Percentiles rank a stretch among this genome's conserved stretches.
phyloP scores from a whole-genome alignment of 2,329 filamentous ascomycete genomes.

The Dryadomyces quercivorus region DNA sequence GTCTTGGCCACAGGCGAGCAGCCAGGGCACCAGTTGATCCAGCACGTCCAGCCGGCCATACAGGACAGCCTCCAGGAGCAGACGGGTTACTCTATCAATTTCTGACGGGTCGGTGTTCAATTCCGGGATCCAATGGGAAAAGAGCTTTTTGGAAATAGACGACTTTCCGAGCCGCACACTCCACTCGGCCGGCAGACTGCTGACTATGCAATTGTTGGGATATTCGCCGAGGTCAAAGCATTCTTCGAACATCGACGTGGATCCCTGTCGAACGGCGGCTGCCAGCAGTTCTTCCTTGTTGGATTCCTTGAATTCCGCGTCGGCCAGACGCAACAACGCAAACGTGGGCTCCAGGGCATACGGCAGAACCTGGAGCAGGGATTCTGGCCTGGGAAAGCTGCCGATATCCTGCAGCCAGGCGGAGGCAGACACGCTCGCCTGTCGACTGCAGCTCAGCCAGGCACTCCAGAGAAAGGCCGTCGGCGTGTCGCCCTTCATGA shows the following conservation, averaged over 20 bases:
- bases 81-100: too few relatives aligned
- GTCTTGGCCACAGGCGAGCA: background rate
- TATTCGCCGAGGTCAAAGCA: background rate
- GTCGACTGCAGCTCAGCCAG: background rate
- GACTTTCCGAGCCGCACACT: background rate
- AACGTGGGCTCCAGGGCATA: background rate
- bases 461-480: background rate
- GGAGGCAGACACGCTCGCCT: background rate
- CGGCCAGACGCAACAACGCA: background rate
- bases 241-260: too few relatives aligned
- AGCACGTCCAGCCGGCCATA: background rate
- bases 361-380: background rate
- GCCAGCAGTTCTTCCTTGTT: background rate
- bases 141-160: background rate
- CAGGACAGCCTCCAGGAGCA: background rate
- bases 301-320: background rate
- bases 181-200: background rate
- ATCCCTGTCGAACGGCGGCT: background rate
- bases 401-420: background rate
- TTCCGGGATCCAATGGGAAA: background rate
- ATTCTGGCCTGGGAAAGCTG: background rate
- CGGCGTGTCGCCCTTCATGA: background rate
- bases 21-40: background rate
- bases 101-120: too few relatives aligned
- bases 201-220: background rate